Evolutionary conservation across 2,329 filamentous ascomycete species (phyloP).

Genomic region (Penicillium verrucosum): DNA sequence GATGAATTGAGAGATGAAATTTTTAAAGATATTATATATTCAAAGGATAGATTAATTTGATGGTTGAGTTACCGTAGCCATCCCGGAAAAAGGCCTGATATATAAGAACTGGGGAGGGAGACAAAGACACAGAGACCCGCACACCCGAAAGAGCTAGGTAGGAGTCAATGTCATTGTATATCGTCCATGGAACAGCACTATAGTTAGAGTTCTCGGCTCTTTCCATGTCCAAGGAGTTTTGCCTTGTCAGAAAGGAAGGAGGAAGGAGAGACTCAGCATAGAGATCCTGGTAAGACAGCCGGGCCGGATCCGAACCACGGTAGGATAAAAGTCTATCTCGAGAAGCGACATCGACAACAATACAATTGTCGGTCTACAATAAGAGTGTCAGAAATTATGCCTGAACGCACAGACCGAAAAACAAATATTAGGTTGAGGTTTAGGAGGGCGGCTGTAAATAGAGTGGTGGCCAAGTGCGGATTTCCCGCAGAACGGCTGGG

Average conservation of each 20-base stretch:
- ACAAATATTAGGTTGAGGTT: neutral
- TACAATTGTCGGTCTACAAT: neutral
- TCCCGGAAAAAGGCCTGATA: neutral
- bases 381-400: neutral
- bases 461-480: neutral
- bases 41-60: neutral
- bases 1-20: neutral
- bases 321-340: neutral
- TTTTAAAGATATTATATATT: neutral
- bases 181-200: neutral
- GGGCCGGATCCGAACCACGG: slow-evolving; percentile 5
- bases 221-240: neutral
- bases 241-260: neutral
- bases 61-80: neutral
- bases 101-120: neutral
- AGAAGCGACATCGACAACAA: slow-evolving; percentile 2
- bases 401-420: neutral
- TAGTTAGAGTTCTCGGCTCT: neutral
- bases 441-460: neutral
- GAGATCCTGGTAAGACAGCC: neutral
- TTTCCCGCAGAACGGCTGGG: neutral
- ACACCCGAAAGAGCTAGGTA: neutral
- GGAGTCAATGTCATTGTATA: neutral
- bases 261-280: neutral
- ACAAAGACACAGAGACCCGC: neutral